Percentiles rank a stretch among this genome's conserved stretches.
phyloP scores from a whole-genome alignment of 2,329 filamentous ascomycete species.

The Camptophora hylomeconis region DNA sequence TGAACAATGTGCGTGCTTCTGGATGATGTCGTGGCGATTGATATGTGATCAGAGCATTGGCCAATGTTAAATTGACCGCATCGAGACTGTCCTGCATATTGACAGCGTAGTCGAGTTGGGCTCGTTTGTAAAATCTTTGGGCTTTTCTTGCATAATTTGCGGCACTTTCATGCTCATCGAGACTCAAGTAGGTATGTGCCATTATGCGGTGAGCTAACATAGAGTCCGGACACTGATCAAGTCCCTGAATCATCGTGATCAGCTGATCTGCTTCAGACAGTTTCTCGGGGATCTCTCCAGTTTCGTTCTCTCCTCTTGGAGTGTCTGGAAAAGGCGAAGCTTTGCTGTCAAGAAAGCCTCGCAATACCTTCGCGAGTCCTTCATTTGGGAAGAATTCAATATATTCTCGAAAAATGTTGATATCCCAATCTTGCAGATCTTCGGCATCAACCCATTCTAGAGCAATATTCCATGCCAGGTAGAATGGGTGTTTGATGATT shows the following conservation, averaged over 20 bases:
- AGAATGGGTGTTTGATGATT: slow-evolving; percentile 82
- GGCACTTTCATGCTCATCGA: slow-evolving; percentile 74
- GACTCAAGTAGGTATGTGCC: slow-evolving; percentile 66
- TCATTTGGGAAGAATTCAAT: slow-evolving; percentile 71
- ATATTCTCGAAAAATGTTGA: slow-evolving; percentile 65
- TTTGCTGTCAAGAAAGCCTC: slow-evolving; percentile 68
- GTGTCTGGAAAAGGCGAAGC: slow-evolving; percentile 62
- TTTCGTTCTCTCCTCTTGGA: slow-evolving; percentile 21
- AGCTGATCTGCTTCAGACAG: slow-evolving; percentile 66
- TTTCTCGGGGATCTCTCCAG: slow-evolving; percentile 40
- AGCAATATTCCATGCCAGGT: slow-evolving; percentile 79
- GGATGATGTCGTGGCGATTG: slow-evolving; percentile 81
- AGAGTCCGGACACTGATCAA: slow-evolving; percentile 51
- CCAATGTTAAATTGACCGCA: slow-evolving; percentile 63
- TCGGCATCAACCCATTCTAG: slow-evolving; percentile 80
- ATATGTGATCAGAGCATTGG: slow-evolving; percentile 78
- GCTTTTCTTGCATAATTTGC: slow-evolving; percentile 52
- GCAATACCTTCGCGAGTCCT: slow-evolving; percentile 69
- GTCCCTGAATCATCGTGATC: slow-evolving; percentile 65
- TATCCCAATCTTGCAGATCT: slow-evolving; percentile 63
- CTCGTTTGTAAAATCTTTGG: slow-evolving; percentile 34
- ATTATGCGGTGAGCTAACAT: slow-evolving; percentile 72
- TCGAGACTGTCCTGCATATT: slow-evolving; percentile 57
- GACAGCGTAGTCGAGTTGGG: slow-evolving; percentile 48
- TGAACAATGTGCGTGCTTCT: slow-evolving; percentile 77